Evolutionary conservation across 257 asterid genomes (phyloP), one percentile per base, ranked within the genome.

Genomic region (Solanum peruvianum): DNA sequence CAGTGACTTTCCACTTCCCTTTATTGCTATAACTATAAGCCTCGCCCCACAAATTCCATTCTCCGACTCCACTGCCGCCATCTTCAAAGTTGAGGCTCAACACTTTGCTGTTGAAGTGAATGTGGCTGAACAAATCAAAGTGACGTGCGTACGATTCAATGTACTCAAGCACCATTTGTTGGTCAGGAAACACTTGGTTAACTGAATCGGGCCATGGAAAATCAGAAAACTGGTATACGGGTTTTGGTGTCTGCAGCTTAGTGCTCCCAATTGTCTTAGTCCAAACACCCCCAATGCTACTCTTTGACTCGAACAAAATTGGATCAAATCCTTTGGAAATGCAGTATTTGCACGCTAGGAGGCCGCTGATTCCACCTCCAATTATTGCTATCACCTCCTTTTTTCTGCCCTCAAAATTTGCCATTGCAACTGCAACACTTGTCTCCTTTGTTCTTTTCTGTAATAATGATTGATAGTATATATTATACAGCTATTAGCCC

Each of bases 351-450:
- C 93, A 93, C 42, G 96, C 94, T 6, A 93, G 89, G 3, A 93
- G 92, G 76, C 96, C 94, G 76, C 96, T 93, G n/a, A 88, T 87
- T 21, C 96, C 96, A 86, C 91, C 94, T 82, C 96, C 94, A 9
- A 92, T 67, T 11, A 93, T 93, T 83, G 88, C 93, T 12, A 92
- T 84, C 88, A 80, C 85, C 67, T 47, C 67, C 80, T 76, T 27
- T 75, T 85, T 39, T 73, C 93, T 91, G 88, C 41, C 20, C 18
- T 71, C 71, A 70, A 8, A 13, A 44, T 18, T 6, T 69, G 39
- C 42, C 82, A 85, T 62, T 45, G 15, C 10, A 20, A 35, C 4
- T 71, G n/a, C n/a, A 62, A 20, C 70, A 23, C 9, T 37, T 66
- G 27, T 35, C 80, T 18, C 80, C 78, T 71, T 71, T 33, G 37